Base-by-base conservation (phyloP, 140 eudicot genomes). In the Stevia rebaudiana region DNA sequence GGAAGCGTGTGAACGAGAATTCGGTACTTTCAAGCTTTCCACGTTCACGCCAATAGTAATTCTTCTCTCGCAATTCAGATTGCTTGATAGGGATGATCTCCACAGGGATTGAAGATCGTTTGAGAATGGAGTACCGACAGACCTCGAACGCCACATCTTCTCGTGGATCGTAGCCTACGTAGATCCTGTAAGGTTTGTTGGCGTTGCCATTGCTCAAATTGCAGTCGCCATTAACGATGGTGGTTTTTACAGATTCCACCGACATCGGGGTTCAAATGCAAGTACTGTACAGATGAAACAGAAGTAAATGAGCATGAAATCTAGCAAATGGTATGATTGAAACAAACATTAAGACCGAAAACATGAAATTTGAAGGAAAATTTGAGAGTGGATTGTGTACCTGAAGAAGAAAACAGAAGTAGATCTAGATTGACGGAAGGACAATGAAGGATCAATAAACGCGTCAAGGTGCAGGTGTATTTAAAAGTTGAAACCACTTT, bases 11-110 rank as follows among this genome's bases (percentile, higher is more conserved):
- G n/a, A 92, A 88, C 0, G 95, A 92, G 30, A 88, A 92, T 57
- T 92, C 95, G 5, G 98, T 92, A 67, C 95, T 85, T 74, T 92
- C 98, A 3, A 88, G 72, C 51, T 83, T 88, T 10, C 88, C 88
- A 8, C 96, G 86, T 25, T 85, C 95, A 0, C 96, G 80, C 87
- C 94, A 81, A 23, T 79, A 92, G 19, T 83, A 5, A 2, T 84
- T 91, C 31, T 71, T 75, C 11, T 85, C 78, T 1, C 96, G 78
- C 60, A 92, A 56, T 63, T 83, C 83, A 0, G 77, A 81, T 65
- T 92, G 98, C 58, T 88, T 88, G 37, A 92, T 92, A 0, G 98
- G 98, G 1, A 47, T 49, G 22, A 92, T 63, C 40, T 92, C 95
- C 1, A 88, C 68, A 0, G 98, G 94, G 60, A 92, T 83, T 9